Evolutionary conservation across 768 basidiomycete species (phyloP), one percentile per base, ranked within the genome.

Genomic region (Podaxis sp.): DNA sequence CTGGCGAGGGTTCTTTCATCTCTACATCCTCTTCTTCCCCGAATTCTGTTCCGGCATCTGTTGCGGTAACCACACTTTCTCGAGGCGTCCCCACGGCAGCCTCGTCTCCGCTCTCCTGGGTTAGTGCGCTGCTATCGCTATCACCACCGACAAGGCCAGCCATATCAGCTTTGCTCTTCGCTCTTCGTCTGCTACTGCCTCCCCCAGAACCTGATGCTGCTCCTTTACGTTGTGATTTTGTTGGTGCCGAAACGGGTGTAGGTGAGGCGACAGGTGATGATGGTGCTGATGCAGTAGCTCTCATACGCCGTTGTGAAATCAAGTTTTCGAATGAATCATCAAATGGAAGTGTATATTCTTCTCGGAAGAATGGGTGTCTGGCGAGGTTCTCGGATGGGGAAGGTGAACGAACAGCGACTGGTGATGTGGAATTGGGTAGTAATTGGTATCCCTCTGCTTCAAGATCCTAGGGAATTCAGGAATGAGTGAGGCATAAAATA

Each of bases 111-210:
- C 90, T 92, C 72, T 93, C 90, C 70, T 90, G 87, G 3, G 91
- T 93, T 68, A 93, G 72, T 28, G 89, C 91, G 66, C 91, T 93
- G 68, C 89, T 91, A 66, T 93, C 91, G 69, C 91, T 93, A 69
- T 93, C 90, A 1, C 91, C 91, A 13, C 85, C 86, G 2, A 92
- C 84, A n/a, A 92, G 74, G 0, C 90, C 90, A 0, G 90, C 89
- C 75, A 88, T 77, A 61, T 87, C 84, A 6, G 84, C 79, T 66
- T 85, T 86, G 24, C 82, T 84, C 64, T 78, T 81, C 24, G 80
- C 77, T 48, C 80, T 79, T 37, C 75, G 79, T 67, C 77, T 78
- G 11, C 72, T 69, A 15, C 74, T 72, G 52, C 72, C 67, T 60
- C 69, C 70, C 1, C 65, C 68, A 2, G 56, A 54, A 53, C 68